Base-by-base conservation (phyloP, 73 alveolate genomes). In the Paramecium bursaria region DNA sequence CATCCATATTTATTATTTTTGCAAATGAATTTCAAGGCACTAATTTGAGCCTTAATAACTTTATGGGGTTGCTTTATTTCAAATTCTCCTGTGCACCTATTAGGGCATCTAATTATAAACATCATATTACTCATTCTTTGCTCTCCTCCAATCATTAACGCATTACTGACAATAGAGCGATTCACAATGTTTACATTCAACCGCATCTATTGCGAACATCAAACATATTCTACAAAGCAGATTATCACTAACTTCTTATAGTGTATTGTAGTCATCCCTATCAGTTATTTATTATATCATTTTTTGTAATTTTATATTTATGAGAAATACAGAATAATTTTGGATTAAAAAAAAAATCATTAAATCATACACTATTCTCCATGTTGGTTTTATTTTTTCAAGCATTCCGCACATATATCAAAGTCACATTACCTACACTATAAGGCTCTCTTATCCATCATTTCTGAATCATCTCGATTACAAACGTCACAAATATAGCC, bases 101-200 rank as follows among this genome's bases (percentile, higher is more conserved):
- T 50, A 27, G 76, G 76, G 19, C 76, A 57, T 30, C 76, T 57
- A 57, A 27, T 3, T 1, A 51, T 51, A 51, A 30, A 23, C 3
- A 57, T 2, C 9, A 3, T 4, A 57, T 13, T 26, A 57, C 76
- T 27, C 7, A 57, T 27, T 13, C 3, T 57, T 57, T 57, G 27
- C 33, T n/a, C 47, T 13, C 17, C 33, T 23, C 49, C 76, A 27
- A 30, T 30, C 11, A 30, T 57, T 27, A 23, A 42, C 76, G 3
- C 76, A 57, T 23, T 23, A 30, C 3, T 57, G 51, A 29, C 76
- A 57, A 26, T 29, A 57, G 2, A 57, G 49, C 17, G 26, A 29
- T n/a, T 57, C 76, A 30, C 76, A 57, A 10, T 2, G 10, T 29
- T 11, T 17, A 29, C 76, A 57, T 57, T 57, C 76, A 27, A 57